Base-by-base conservation (phyloP, 768 basidiomycete genomes). In the Auriscalpium vulgare region DNA sequence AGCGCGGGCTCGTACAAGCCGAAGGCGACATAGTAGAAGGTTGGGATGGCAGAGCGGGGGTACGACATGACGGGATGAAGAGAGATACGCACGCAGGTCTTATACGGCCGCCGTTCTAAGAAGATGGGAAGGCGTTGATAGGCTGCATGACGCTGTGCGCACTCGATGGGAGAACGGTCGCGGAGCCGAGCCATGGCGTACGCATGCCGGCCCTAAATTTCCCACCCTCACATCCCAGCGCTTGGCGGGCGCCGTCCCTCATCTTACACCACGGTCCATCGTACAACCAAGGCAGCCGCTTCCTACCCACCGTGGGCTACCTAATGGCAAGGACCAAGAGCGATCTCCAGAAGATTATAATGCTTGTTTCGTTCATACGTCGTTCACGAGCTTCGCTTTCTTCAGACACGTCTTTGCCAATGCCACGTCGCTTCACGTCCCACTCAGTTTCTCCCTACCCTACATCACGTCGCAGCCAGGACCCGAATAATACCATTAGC, bases 301-400 rank as follows among this genome's bases (percentile, higher is more conserved):
- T 65, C 54, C 56, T 57, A 62, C 66, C 52, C 59, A 74, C 74
- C 76, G 75, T 75, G 76, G 63, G 71, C 68, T 68, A 75, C 85
- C 75, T 82, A 88, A 91, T 90, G 87, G 87, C 82, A 77, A 78
- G 75, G 82, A 85, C 83, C 85, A 68, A 88, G 82, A 89, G 37
- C 13, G 69, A 60, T 66, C 7, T 71, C 66, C 72, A 68, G 82
- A 79, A 73, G 78, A 80, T 80, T 81, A 82, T 87, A 89, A 89
- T 90, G 86, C 87, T 76, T 50, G 59, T 59, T 61, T 68, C 63
- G 59, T 70, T 56, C 60, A 56, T 16, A 13, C 51, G 49, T 68
- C 57, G 65, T 68, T 62, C 63, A 56, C 46, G 62, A 68, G 78
- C 77, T 79, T 78, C 77, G 77, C 78, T 67, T 74, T 71, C 66